Evolutionary conservation across 768 basidiomycete species (phyloP).

Genomic region (Tylopilus sp.): DNA sequence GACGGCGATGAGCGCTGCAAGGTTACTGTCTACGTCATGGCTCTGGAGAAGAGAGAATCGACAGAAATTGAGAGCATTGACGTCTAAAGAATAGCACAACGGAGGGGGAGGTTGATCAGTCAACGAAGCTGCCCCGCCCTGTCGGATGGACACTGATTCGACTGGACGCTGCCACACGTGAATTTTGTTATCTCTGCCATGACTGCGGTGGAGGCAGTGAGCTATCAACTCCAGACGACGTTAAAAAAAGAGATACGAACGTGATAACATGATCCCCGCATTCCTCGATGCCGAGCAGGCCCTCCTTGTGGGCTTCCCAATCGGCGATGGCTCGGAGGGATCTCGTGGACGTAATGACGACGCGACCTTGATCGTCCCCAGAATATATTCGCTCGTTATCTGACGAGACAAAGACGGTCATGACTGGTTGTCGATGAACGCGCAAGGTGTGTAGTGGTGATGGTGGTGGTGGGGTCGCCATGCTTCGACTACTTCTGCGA

Average conservation of each 20-base stretch:
- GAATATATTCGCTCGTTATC: conserved; percentile 85
- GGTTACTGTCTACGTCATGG: conserved; percentile 10
- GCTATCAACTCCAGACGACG: neutral
- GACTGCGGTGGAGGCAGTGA: conserved; percentile 39
- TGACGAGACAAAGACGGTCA: conserved; percentile 55
- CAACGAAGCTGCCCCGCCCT: conserved; percentile 55
- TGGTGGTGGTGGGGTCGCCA: conserved; percentile 38
- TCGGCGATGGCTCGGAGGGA: conserved; percentile 67
- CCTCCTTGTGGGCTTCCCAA: conserved; percentile 80
- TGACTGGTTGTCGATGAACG: conserved; percentile 63
- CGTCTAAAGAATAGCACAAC: conserved; percentile 69
- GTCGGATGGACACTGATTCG: conserved; percentile 44
- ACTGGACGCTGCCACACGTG: conserved; percentile 64
- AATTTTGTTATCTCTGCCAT: conserved; percentile 83
- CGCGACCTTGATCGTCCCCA: conserved; percentile 76
- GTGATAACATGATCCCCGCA: conserved; percentile 67
- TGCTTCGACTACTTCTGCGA: neutral
- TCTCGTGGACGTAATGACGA: conserved; percentile 72
- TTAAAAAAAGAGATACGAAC: conserved; percentile 46
- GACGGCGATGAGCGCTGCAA: conserved; percentile 62
- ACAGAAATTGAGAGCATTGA: conserved; percentile 94
- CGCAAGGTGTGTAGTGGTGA: conserved; percentile 75
- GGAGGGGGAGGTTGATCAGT: conserved; percentile 47
- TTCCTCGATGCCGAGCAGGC: conserved; percentile 77
- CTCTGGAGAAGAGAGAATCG: conserved; percentile 67